Evolutionary conservation across 2,329 filamentous ascomycete genomes (phyloP).

Genomic region (Colletotrichum sublineola): DNA sequence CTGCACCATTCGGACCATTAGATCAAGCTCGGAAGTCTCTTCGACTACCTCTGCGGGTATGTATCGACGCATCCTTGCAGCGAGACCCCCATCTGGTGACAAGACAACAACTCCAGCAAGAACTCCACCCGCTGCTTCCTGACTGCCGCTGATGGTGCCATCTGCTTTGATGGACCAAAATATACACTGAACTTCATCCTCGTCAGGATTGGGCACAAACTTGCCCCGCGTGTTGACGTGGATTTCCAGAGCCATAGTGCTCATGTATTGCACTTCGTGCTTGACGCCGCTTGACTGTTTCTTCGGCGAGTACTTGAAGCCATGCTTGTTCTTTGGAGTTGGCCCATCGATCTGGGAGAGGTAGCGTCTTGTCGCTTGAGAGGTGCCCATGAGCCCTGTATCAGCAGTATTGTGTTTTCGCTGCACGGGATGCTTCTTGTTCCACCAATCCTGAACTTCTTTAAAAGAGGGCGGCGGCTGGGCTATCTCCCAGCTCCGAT

Average conservation of each 20-base stretch:
- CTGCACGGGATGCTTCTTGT: conserved; percentile 50
- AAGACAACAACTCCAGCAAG: conserved; percentile 81
- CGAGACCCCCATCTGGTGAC: conserved; percentile 71
- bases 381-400: conserved; percentile 37
- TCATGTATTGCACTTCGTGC: conserved; percentile 94
- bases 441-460: conserved; percentile 80
- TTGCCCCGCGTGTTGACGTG: conserved; percentile 89
- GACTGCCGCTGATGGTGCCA: conserved; percentile 67
- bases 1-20: conserved; percentile 88
- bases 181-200: conserved; percentile 88
- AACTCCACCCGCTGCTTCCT: conserved; percentile 60
- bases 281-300: conserved; percentile 80
- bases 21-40: conserved; percentile 84
- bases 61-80: conserved; percentile 72
- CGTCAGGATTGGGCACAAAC: conserved; percentile 87
- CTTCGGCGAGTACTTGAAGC: conserved; percentile 88
- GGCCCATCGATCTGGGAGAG: conserved; percentile 91
- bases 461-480: conserved; percentile 75
- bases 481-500: conserved; percentile 83
- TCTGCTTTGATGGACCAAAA: conserved; percentile 92
- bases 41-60: conserved; percentile 75
- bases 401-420: conserved; percentile 42
- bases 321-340: conserved; percentile 84
- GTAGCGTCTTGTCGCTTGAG: conserved; percentile 50
- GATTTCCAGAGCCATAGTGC: conserved; percentile 92